A percentile compares a stretch with the other conserved stretches of the same genome.
These are phyloP conservation scores for Neurospora sublineolata DNA, from an alignment of 495 filamentous ascomycete genomes.

Conservation along the genomic window DNA sequence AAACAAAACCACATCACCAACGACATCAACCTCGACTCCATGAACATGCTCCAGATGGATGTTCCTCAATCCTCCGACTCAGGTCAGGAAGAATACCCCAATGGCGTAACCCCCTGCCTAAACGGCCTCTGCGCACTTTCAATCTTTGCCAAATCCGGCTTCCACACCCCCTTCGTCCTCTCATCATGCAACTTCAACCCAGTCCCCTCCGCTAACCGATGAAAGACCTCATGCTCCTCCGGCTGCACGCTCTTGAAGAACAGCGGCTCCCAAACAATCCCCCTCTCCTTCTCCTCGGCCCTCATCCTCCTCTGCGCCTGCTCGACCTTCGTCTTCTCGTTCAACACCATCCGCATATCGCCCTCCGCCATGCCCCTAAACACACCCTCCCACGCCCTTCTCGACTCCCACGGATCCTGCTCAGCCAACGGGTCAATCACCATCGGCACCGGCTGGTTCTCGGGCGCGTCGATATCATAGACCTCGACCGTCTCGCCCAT, in stretches of 20 bases:
- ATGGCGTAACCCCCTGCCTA: constrained; percentile 16
- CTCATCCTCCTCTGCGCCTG: constrained; percentile 46
- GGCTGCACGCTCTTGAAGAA: constrained; percentile 18
- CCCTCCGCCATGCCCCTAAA: constrained; percentile 19
- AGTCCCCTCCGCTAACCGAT: constrained; percentile 11
- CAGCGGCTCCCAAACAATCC: constrained; percentile 49
- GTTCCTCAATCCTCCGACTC: neutral
- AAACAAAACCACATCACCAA: constrained; percentile 4
- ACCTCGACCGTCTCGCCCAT: constrained; percentile 22
- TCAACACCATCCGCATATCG: constrained; percentile 23
- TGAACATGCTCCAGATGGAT: neutral
- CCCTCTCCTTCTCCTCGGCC: constrained; percentile 45
- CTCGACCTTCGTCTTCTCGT: constrained; percentile 29
- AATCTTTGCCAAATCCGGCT: constrained; percentile 9
- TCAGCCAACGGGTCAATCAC: constrained; percentile 14
- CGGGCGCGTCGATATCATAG: constrained; percentile 19
- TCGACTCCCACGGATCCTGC: constrained; percentile 35
- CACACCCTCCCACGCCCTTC: constrained; percentile 31
- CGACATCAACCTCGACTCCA: neutral
- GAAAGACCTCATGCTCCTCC: constrained; percentile 18
- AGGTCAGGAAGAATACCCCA: constrained; percentile 7
- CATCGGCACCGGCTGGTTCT: constrained; percentile 16
- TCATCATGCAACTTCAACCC: constrained; percentile 13
- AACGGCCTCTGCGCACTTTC: constrained; percentile 16
- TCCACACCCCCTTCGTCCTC: constrained; percentile 27